Conservation (phyloP, 345 rosid genomes). For the Brassica napus region Da-Ae NC_063441.1:17726001-17726500, state of each 20-base stretch:
- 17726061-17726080: background rate
- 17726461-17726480: too few species aligned
- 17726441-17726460: too few species aligned
- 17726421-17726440: too few species aligned
- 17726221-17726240: background rate
- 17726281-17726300: background rate
- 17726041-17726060: background rate
- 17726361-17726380: too few species aligned
- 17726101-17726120: constrained; percentile 37
- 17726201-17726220: background rate
- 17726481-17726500: too few species aligned
- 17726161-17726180: constrained; percentile 9
- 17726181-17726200: constrained; percentile 13
- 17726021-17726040: constrained; percentile 53
- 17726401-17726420: too few species aligned
- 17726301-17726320: background rate
- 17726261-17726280: background rate
- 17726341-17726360: background rate
- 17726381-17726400: too few species aligned
- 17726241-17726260: background rate
- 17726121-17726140: constrained; percentile 38
- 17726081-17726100: constrained; percentile 12
- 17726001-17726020: constrained; percentile 88
- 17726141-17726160: background rate
- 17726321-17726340: background rate